Conservation (phyloP, 805 yeast species). For the Saccharomycopsis sp. region DNA sequence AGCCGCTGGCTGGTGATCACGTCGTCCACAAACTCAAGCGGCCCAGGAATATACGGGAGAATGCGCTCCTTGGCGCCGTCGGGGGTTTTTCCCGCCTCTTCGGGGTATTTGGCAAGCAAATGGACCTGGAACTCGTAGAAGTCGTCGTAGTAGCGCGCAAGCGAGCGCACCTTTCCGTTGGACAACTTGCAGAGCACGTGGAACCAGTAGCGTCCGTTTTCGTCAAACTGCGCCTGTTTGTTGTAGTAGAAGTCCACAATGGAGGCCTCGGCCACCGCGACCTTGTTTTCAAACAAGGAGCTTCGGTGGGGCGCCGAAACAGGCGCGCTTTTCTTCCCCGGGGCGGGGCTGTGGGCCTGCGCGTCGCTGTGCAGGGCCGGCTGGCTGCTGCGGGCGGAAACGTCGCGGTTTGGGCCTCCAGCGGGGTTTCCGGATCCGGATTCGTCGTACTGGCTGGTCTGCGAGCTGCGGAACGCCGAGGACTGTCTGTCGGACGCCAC, state of each 20-base stretch:
- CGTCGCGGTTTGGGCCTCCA: too few species aligned
- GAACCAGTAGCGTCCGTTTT: constrained; percentile 86
- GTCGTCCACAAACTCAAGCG: constrained; percentile 85
- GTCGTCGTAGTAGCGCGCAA: constrained; percentile 91
- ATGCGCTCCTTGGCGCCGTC: constrained; percentile 56
- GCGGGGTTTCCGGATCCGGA: constrained; percentile 16
- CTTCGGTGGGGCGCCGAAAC: not conserved
- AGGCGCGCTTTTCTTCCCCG: not conserved
- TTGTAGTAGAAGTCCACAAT: constrained; percentile 42
- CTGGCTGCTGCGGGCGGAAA: too few species aligned
- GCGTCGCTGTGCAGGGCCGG: too few species aligned
- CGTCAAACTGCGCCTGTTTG: constrained; percentile 44
- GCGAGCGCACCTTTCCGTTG: constrained; percentile 59
- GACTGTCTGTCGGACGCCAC: not conserved
- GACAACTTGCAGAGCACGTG: constrained; percentile 61
- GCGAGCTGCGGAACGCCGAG: not conserved
- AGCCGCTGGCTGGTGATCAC: constrained; percentile 49
- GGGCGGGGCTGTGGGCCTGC: constrained; percentile 21
- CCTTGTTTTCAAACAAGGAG: constrained; percentile 15
- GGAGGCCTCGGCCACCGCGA: constrained; percentile 40
- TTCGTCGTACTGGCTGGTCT: constrained; percentile 4
- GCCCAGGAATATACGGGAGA: constrained; percentile 94
- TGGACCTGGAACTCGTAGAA: constrained; percentile 89
- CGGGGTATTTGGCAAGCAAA: constrained; percentile 76
- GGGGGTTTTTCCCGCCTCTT: constrained; percentile 71